Base-by-base conservation (phyloP, 192 early-diverging fungal species). In the Coemansia sp. region DNA sequence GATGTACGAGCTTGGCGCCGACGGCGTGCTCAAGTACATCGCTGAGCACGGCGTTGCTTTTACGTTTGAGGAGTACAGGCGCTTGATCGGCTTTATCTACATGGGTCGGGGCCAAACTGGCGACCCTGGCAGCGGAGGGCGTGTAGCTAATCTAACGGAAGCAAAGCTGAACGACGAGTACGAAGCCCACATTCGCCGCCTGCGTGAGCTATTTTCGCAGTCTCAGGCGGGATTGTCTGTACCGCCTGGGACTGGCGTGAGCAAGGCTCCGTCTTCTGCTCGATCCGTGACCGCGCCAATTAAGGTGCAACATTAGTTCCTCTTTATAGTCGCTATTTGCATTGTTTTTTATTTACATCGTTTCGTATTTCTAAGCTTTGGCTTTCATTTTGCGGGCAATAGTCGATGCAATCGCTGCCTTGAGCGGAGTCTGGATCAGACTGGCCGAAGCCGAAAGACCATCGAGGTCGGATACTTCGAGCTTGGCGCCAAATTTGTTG, bases 51-150 rank as follows among this genome's bases (percentile, higher is more conserved):
- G 87, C 33, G 62, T 82, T 1, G 20, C 71, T 35, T 95, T 93
- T 73, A 85, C 90, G 18, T 91, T 92, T 79, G 92, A 96, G 55
- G 90, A 94, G 67, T 95, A 93, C 80, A 85, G 86, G 33, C 80
- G 85, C n/a, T 77, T 95, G 61, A 55, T 96, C 30, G 88, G 88
- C 62, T 75, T 93, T 60, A 87, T 93, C 41, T 91, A 86, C 69
- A 80, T 83, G 26, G 74, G 71, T 61, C 67, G 62, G 21, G 70
- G 73, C 30, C 69, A 81, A 46, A 52, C 55, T 9, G 64, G 73
- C 24, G 69, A 63, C 23, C 14, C 68, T 36, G 64, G 60, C 35
- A 52, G 43, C 12, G 72, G 73, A 7, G 72, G 73, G 3, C 68
- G 78, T 10, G 78, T 67, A 15, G 66, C 45, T 18, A 76, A 60